phyloP scores from a whole-genome alignment of 345 rosid species.

The Populus tremula region DNA sequence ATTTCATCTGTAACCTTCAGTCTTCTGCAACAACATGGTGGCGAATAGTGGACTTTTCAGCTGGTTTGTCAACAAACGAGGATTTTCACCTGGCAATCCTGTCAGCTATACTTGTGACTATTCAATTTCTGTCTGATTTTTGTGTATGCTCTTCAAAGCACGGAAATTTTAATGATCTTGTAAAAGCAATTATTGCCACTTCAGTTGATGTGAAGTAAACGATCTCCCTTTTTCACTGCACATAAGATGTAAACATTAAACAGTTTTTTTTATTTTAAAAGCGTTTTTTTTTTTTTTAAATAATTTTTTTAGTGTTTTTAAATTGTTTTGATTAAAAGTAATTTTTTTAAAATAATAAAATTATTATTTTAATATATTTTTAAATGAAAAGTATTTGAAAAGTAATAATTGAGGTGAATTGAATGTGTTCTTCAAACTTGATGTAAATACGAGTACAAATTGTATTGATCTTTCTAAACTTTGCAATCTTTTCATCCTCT shows the following conservation, averaged over 20 bases:
- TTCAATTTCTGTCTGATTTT: not conserved
- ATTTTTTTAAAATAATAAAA: too few species aligned
- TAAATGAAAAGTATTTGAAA: too few species aligned
- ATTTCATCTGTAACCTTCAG: not conserved
- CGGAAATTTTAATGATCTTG: not conserved
- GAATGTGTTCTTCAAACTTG: too few species aligned
- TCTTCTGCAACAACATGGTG: not conserved
- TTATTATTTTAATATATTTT: too few species aligned
- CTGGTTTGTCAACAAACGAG: not conserved
- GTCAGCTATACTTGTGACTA: not conserved
- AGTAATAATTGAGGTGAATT: too few species aligned
- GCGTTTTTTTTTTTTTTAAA: too few species aligned
- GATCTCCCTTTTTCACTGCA: not conserved
- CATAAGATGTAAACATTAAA: not conserved
- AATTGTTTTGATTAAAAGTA: too few species aligned
- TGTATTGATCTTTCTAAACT: too few species aligned
- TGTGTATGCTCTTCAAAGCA: not conserved
- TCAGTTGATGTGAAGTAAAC: constrained; percentile 7
- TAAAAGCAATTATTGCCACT: constrained; percentile 2
- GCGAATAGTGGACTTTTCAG: not conserved
- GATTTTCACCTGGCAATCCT: not conserved
- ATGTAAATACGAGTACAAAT: too few species aligned
- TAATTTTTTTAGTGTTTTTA: too few species aligned
- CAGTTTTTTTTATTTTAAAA: too few species aligned
- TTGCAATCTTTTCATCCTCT: too few species aligned